Percentiles rank a stretch among this genome's conserved stretches.
These are phyloP conservation scores for Botrytis sinoallii DNA, from an alignment of 2,329 filamentous ascomycete genomes.

Conservation along the genomic window DNA sequence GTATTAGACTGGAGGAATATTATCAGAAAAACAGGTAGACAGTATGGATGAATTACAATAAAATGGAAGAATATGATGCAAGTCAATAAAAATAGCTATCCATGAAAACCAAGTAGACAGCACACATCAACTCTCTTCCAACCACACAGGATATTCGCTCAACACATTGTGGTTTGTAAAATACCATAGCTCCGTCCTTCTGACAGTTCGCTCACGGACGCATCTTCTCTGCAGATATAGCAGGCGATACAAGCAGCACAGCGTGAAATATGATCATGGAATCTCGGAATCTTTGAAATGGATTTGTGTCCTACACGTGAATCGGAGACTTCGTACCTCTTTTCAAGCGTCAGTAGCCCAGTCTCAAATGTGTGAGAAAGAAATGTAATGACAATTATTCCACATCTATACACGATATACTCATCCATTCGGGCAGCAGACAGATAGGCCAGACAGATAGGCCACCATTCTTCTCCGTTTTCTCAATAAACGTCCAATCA, in stretches of 20 bases:
- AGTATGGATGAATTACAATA: accelerated
- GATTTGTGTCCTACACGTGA: neutral
- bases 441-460: neutral
- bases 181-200: neutral
- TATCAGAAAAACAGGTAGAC: neutral
- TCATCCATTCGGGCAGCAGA: neutral
- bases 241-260: neutral
- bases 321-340: neutral
- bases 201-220: neutral
- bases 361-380: neutral
- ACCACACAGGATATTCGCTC: neutral
- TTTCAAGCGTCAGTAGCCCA: neutral
- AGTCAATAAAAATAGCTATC: neutral
- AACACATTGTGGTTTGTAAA: neutral
- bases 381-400: neutral
- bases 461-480: neutral
- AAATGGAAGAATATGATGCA: neutral
- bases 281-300: neutral
- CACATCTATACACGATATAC: neutral
- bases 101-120: neutral
- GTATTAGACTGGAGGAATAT: neutral
- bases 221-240: neutral
- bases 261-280: neutral
- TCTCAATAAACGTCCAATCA: neutral
- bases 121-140: neutral